These are phyloP conservation scores for Carex scoparia DNA, from an alignment of 176 grass and related monocot genomes.

Conservation along the genomic window DNA sequence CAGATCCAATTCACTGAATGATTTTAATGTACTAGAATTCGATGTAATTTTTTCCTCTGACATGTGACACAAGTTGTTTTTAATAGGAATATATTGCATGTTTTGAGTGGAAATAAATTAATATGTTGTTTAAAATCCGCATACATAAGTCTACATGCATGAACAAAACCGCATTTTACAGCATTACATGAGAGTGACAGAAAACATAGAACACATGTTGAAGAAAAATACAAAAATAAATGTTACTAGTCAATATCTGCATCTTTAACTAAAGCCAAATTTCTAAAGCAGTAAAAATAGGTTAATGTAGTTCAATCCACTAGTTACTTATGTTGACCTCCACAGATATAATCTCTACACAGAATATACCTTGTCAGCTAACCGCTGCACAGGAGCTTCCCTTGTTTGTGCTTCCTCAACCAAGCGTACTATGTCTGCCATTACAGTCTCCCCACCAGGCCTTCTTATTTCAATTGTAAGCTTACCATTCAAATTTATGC, in stretches of 20 bases:
- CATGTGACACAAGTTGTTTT: no score
- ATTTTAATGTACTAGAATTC: no score
- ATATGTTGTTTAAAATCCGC: no score
- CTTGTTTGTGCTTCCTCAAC: slow-evolving; percentile 95
- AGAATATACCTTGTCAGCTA: slow-evolving; percentile 82
- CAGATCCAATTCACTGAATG: no score
- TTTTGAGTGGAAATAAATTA: no score
- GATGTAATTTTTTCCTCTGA: no score
- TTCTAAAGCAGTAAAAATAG: not conserved
- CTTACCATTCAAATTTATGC: slow-evolving; percentile 94
- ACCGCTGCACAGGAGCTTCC: slow-evolving; percentile 82
- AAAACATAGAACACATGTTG: not conserved
- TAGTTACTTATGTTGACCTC: not conserved
- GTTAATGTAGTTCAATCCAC: not conserved
- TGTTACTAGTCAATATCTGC: not conserved
- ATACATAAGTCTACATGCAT: no score
- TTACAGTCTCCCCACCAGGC: slow-evolving; percentile 86
- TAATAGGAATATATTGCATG: no score
- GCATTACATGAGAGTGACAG: not conserved
- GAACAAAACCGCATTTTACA: no score
- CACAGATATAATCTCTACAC: not conserved
- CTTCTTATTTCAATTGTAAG: slow-evolving; percentile 86
- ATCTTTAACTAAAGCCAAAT: not conserved
- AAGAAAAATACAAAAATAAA: not conserved
- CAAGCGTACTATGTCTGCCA: slow-evolving; percentile 90